Base-by-base conservation (phyloP, 441 rosid genomes). In the Adansonia grandidieri region DNA sequence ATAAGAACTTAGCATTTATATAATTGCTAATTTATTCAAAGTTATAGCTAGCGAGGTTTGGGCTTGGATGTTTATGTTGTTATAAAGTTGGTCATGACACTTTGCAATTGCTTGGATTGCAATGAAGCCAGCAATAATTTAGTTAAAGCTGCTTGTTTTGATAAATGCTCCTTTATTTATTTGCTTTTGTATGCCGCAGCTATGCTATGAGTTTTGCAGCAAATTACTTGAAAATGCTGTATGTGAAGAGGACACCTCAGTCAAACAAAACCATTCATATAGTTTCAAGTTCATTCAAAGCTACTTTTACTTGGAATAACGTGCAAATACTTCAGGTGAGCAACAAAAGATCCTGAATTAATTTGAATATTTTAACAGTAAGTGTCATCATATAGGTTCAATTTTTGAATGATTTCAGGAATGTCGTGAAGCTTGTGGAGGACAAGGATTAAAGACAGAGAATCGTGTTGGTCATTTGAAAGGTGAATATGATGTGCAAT, bases 371-470 rank as follows among this genome's bases (percentile, higher is more conserved):
- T 13, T 69, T 47, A n/a, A 56, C 48, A 9, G 45, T 53, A 69
- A 75, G 60, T 66, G 0, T 66, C 75, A 56, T 48, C 44, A 65
- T 71, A 64, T 68, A 84, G 28, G 37, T 40, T 67, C 22, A 13
- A 66, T 74, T 17, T 9, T 19, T 66, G 45, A 60, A 17, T 73
- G 72, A 56, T 32, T 63, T 48, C 71, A 95, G 99, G 99, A 93
- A 89, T 96, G 99, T 47, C 97, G 97, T 77, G 99, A 96, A 88
- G 99, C 99, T 61, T 90, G 95, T 66, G 98, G 97, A 79, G 99
- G 97, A 65, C 98, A 96, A 86, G 99, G 99, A 47, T 65, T 92
- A 81, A 96, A 93, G 89, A 91, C 95, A 17, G 98, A 96, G 82
- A 96, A 93, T 84, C 89, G 81, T 74, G 85, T 95, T 78, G 99